Percentiles rank a stretch among this genome's conserved stretches.
Conservation (phyloP, 148 eudicot species). For the Spergularia marina region DNA sequence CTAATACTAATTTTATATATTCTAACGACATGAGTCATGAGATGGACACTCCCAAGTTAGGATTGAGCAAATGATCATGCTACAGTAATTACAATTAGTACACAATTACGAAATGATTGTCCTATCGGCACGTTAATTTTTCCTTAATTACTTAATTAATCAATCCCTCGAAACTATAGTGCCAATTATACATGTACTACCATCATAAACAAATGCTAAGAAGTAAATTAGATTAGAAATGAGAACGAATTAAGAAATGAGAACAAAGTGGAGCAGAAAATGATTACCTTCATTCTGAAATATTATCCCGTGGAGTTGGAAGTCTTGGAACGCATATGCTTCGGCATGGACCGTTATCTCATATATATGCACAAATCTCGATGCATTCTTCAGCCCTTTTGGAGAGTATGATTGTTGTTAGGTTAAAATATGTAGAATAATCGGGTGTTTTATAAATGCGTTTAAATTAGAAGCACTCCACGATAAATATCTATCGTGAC, state of each 20-base stretch:
- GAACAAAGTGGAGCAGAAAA: conserved; percentile 20
- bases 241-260: conserved; percentile 19
- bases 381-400: conserved; percentile 4
- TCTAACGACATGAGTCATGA: background rate
- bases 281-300: conserved; percentile 24
- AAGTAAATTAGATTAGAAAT: conserved; percentile 21
- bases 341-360: conserved; percentile 5
- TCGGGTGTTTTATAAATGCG: no score
- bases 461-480: no score
- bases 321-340: background rate
- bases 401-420: background rate
- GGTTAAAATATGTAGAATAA: background rate
- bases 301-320: background rate
- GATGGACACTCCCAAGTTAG: background rate
- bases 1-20: background rate
- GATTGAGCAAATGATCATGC: background rate
- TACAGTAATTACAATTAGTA: background rate
- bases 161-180: background rate
- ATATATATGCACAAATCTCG: conserved; percentile 1
- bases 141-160: background rate
- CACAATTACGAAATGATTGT: background rate
- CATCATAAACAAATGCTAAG: no score
- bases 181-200: conserved; percentile 15
- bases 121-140: background rate
- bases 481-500: no score